A percentile compares a stretch with the other conserved stretches of the same genome.
phyloP scores from a whole-genome alignment of 495 filamentous ascomycete species.

The Penicillium paxilli region DNA sequence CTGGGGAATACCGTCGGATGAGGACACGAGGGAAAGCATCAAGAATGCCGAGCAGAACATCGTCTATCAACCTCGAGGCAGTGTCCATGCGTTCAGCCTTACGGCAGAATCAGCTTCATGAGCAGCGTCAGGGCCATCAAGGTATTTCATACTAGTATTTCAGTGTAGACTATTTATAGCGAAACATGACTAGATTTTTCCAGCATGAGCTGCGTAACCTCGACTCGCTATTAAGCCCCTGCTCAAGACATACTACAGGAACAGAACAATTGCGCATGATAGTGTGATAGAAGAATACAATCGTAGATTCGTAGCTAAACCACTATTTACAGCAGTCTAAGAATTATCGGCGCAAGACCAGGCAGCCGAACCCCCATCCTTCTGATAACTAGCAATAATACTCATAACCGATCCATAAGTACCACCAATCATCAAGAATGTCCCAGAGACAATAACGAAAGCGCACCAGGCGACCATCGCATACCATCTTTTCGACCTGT shows the following conservation, averaged over 20 bases:
- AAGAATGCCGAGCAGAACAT: neutral
- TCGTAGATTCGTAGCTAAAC: neutral
- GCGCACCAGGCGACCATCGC: slow-evolving; percentile 29
- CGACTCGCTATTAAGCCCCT: no score
- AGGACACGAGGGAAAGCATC: neutral
- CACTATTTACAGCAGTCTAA: neutral
- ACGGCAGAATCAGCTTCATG: slow-evolving; percentile 11
- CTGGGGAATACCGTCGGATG: slow-evolving; percentile 15
- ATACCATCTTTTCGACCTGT: slow-evolving; percentile 22
- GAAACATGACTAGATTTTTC: no score
- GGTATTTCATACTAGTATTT: no score
- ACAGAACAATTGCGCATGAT: no score
- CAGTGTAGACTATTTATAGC: no score
- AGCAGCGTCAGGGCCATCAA: no score
- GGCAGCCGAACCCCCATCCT: slow-evolving; percentile 22
- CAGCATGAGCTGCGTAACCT: no score
- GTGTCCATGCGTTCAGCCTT: slow-evolving; percentile 16
- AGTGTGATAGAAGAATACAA: neutral
- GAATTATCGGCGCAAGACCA: slow-evolving; percentile 42
- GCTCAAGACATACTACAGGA: no score
- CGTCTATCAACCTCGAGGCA: slow-evolving; percentile 17
- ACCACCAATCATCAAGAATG: slow-evolving; percentile 54
- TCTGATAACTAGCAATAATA: slow-evolving; percentile 49
- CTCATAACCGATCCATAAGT: slow-evolving; percentile 58
- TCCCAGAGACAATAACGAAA: slow-evolving; percentile 34